A percentile compares a stretch with the other conserved stretches of the same genome.
Evolutionary conservation across 148 eudicot species (phyloP).

Genomic region (Persicaria maculosa): DNA sequence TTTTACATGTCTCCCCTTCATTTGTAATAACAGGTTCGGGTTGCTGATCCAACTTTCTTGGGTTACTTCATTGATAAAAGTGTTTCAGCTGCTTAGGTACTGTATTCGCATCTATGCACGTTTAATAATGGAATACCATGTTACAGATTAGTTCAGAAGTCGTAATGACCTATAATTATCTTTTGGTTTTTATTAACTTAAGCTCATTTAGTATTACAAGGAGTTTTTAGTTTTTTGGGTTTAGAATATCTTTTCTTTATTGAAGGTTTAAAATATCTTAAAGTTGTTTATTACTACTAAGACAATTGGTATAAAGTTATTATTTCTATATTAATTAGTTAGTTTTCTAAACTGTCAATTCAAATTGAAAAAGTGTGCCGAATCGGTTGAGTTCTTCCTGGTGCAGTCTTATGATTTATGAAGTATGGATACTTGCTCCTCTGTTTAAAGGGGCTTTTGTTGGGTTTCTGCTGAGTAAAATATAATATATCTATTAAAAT

Average conservation of each 20-base stretch:
- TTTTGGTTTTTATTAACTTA: background rate
- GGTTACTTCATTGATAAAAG: conserved; percentile 93
- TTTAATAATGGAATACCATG: background rate
- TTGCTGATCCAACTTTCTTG: conserved; percentile 96
- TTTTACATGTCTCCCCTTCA: conserved; percentile 10
- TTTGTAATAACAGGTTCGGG: conserved; percentile 64
- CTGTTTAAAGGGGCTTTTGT: background rate
- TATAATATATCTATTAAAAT: background rate
- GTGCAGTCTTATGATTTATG: too few species aligned
- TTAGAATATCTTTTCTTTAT: too few species aligned
- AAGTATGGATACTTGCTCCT: too few species aligned
- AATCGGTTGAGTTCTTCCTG: too few species aligned
- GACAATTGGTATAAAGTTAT: background rate
- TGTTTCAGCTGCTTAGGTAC: conserved; percentile 81
- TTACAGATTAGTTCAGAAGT: background rate
- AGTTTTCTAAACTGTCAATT: background rate
- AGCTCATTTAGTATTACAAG: background rate
- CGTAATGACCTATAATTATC: background rate
- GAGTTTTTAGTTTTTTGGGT: background rate
- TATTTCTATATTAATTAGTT: background rate
- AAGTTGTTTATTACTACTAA: background rate
- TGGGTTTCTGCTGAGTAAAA: background rate
- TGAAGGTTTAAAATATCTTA: background rate
- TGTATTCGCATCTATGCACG: background rate
- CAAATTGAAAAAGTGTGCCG: too few species aligned